Conservation (phyloP, 352 stramenopile species). For the Blastocystis sp. region DNA sequence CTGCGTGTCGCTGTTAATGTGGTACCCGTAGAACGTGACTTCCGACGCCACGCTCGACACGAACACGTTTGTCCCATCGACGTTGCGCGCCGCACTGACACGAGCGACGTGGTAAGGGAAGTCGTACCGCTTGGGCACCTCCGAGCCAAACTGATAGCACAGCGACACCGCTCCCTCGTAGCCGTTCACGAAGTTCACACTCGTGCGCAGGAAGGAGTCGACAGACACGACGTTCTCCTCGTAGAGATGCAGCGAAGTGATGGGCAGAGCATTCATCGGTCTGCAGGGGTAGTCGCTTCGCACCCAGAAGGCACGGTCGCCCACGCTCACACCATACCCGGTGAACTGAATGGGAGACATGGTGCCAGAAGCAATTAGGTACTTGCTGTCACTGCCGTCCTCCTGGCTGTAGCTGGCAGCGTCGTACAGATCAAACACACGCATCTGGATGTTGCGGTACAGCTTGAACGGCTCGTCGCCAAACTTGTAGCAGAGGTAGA, state of each 20-base stretch:
- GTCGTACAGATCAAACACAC: conserved; percentile 49
- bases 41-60: not conserved
- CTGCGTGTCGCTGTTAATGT: not conserved
- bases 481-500: conserved; percentile 63
- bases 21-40: conserved; percentile 44
- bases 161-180: conserved; percentile 35
- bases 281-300: not conserved
- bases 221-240: conserved; percentile 33
- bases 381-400: conserved; percentile 14
- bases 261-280: conserved; percentile 1
- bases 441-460: conserved; percentile 32
- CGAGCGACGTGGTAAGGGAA: not conserved
- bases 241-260: not conserved
- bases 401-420: conserved; percentile 13
- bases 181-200: conserved; percentile 30
- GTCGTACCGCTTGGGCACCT: conserved; percentile 8
- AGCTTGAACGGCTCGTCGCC: conserved; percentile 54
- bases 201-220: not conserved
- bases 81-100: conserved; percentile 1
- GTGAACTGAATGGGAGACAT: conserved; percentile 22
- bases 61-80: conserved; percentile 2
- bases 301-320: conserved; percentile 48
- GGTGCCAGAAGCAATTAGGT: not conserved
- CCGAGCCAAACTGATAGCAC: conserved; percentile 52
- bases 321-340: conserved; percentile 8